Percentiles rank a stretch among this genome's conserved stretches.
These are phyloP conservation scores for Teunomyces pallodes DNA, from an alignment of 805 yeast species.

Conservation along the genomic window DNA sequence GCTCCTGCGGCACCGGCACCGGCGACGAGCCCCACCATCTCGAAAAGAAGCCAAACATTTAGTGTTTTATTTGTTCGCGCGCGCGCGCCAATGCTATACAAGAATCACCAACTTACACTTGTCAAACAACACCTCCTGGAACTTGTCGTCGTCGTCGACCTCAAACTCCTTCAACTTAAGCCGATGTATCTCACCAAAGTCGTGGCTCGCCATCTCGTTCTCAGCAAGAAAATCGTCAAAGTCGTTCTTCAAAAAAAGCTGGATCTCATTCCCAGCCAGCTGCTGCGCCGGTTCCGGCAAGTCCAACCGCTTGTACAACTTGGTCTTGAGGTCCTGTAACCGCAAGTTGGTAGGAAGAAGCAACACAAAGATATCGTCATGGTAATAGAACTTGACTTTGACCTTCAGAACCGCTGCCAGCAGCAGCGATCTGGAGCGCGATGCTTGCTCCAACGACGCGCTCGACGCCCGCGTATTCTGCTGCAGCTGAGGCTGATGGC, in stretches of 20 bases:
- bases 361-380: constrained; percentile 79
- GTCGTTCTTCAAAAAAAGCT: constrained; percentile 39
- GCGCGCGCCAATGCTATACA: constrained; percentile 4
- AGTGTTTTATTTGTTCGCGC: neutral
- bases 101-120: constrained; percentile 42
- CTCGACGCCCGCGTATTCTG: neutral
- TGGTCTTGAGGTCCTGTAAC: constrained; percentile 48
- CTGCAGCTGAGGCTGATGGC: constrained; percentile 9
- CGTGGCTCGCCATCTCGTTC: constrained; percentile 24
- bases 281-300: constrained; percentile 21
- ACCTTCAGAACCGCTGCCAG: constrained; percentile 26
- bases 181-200: constrained; percentile 25
- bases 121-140: constrained; percentile 39
- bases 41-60: constrained; percentile 1
- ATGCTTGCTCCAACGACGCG: constrained; percentile 6
- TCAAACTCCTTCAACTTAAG: constrained; percentile 32
- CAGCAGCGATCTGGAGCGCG: constrained; percentile 17
- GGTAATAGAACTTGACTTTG: constrained; percentile 73
- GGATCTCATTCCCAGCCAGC: constrained; percentile 18
- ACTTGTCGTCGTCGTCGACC: constrained; percentile 38
- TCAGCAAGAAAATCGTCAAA: constrained; percentile 39
- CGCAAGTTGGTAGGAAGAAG: constrained; percentile 49
- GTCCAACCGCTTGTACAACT: constrained; percentile 47
- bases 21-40: neutral
- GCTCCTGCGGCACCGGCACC: neutral